A percentile compares a stretch with the other conserved stretches of the same genome.
phyloP scores from a whole-genome alignment of 179 eudicot genomes.

The Beta lomatogona region DNA sequence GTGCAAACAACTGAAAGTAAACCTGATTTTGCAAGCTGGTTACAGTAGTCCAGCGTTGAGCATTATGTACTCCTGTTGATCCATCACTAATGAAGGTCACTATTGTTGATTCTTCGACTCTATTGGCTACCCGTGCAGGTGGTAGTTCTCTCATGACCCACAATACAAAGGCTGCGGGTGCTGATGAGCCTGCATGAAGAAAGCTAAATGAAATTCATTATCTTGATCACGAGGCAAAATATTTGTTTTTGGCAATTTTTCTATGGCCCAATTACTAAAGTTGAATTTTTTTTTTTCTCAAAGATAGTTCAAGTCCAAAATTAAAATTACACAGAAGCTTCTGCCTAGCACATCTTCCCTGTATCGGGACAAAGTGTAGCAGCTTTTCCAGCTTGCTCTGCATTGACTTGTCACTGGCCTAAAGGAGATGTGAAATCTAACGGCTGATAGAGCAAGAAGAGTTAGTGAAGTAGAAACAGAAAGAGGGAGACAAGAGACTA shows the following conservation, averaged over 20 bases:
- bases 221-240: background rate
- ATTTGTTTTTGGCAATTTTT: background rate
- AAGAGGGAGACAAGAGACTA: background rate
- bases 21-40: conserved; percentile 85
- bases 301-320: background rate
- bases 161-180: conserved; percentile 76
- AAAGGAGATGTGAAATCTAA: background rate
- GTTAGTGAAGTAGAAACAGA: background rate
- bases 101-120: conserved; percentile 62
- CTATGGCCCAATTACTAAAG: background rate
- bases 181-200: conserved; percentile 66
- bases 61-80: conserved; percentile 46
- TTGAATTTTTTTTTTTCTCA: background rate
- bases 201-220: conserved; percentile 13
- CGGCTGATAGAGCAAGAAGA: background rate
- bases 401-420: background rate
- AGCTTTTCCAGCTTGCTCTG: background rate
- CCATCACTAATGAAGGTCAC: conserved; percentile 68
- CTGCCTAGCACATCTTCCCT: background rate
- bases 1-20: conserved; percentile 11
- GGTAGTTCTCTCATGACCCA: conserved; percentile 96
- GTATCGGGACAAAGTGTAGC: too few species aligned
- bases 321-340: background rate
- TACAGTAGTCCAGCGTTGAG: conserved; percentile 70
- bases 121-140: conserved; percentile 42